Percentiles rank a stretch among this genome's conserved stretches.
These are phyloP conservation scores for Tilletia caries DNA, from an alignment of 1,284 basidiomycete genomes.

Conservation along the genomic window DNA sequence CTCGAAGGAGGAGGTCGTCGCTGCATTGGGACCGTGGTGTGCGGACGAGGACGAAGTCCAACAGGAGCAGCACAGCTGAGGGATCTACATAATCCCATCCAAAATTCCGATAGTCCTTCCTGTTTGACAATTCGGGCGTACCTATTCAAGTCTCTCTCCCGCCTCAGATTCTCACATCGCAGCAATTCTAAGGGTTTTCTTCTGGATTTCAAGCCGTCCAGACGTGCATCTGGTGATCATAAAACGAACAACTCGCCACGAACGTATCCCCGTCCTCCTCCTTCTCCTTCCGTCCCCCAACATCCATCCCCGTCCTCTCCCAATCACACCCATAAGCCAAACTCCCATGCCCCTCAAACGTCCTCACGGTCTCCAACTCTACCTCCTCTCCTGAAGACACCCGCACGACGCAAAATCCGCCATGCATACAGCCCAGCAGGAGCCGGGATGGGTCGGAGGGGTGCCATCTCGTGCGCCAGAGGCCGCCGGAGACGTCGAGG, in stretches of 20 bases:
- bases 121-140: too few relatives aligned
- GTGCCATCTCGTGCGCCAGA: conserved; percentile 96
- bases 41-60: background rate
- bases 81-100: too few relatives aligned
- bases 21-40: background rate
- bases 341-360: conserved; percentile 75
- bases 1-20: background rate
- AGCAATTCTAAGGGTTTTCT: too few relatives aligned
- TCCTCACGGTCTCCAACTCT: conserved; percentile 54
- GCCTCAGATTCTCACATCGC: too few relatives aligned
- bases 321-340: conserved; percentile 95
- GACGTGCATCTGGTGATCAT: conserved; percentile 78
- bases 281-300: background rate
- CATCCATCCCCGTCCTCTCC: conserved; percentile 57
- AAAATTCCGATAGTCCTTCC: too few relatives aligned
- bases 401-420: conserved; percentile 71
- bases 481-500: conserved; percentile 79
- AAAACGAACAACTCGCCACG: conserved; percentile 91
- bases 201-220: conserved; percentile 62
- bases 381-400: conserved; percentile 19
- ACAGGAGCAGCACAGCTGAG: too few relatives aligned
- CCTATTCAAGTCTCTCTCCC: too few relatives aligned
- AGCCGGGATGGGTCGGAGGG: conserved; percentile 64
- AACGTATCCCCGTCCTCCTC: conserved; percentile 56
- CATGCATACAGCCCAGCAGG: conserved; percentile 92